Conservation (phyloP, 441 rosid genomes). For the Aleurites moluccanus region DNA sequence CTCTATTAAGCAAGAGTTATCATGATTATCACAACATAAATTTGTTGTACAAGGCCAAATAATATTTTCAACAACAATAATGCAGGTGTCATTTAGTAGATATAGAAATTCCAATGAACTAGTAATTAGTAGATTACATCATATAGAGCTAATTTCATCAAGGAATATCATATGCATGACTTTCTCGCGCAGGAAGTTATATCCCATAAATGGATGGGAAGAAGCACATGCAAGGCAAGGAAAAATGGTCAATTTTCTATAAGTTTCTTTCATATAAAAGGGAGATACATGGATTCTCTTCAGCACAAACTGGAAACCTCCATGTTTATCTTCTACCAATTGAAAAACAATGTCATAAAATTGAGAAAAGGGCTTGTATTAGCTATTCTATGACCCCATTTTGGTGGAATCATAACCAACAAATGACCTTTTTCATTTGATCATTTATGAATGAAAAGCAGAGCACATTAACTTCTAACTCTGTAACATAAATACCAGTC, state of each 20-base stretch:
- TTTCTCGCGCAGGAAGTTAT: not conserved
- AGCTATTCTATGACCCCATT: not conserved
- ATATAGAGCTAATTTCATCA: not conserved
- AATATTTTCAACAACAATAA: not conserved
- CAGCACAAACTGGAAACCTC: not conserved
- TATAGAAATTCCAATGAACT: not conserved
- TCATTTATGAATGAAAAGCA: not conserved
- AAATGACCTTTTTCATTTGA: not conserved
- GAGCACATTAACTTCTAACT: not conserved
- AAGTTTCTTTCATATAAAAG: not conserved
- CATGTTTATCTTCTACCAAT: not conserved
- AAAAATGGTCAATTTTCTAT: not conserved
- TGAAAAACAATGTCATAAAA: not conserved
- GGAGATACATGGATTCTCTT: not conserved
- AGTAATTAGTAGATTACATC: not conserved
- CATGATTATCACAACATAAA: not conserved
- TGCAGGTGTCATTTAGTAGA: not conserved
- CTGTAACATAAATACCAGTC: not conserved
- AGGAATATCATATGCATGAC: not conserved
- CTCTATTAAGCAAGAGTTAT: not conserved
- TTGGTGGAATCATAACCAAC: not conserved
- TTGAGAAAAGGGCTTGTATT: not conserved
- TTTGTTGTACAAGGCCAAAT: not conserved
- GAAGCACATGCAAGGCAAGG: not conserved
- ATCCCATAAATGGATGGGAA: not conserved